phyloP scores from a whole-genome alignment of 2,329 filamentous ascomycete genomes.

The Aspergillus nomiae region DNA sequence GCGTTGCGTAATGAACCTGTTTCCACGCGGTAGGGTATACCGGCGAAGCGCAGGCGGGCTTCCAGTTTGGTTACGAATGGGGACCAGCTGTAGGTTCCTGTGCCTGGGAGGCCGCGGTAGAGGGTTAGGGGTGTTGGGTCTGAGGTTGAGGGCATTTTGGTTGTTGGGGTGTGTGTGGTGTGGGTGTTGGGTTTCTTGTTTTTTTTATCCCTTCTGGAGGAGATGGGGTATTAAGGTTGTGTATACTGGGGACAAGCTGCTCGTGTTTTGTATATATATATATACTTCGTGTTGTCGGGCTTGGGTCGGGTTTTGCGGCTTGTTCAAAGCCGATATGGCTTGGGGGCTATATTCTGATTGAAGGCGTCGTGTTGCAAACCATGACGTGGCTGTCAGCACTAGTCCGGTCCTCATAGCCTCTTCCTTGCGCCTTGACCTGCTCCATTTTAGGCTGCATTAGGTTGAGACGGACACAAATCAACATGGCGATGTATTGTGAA shows the following conservation, averaged over 20 bases:
- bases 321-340: neutral
- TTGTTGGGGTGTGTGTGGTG: too few species aligned
- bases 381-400: too few species aligned
- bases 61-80: slow-evolving; percentile 67
- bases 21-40: slow-evolving; percentile 49
- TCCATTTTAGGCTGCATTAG: neutral
- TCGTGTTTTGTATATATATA: neutral
- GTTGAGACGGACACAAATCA: neutral
- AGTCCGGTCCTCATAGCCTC: neutral
- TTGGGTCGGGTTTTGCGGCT: neutral
- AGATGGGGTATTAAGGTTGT: too few species aligned
- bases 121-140: slow-evolving; percentile 35
- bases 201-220: too few species aligned
- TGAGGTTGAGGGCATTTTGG: neutral
- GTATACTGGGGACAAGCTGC: neutral
- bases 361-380: neutral
- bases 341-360: neutral
- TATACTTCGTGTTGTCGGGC: neutral
- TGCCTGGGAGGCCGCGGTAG: slow-evolving; percentile 53
- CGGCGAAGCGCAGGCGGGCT: slow-evolving; percentile 59
- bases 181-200: too few species aligned
- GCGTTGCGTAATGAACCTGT: slow-evolving; percentile 49
- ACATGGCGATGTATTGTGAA: neutral
- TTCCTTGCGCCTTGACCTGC: neutral
- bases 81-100: slow-evolving; percentile 56